phyloP scores from a whole-genome alignment of 2,329 filamentous ascomycete genomes.

The Phialophora chinensis region DNA sequence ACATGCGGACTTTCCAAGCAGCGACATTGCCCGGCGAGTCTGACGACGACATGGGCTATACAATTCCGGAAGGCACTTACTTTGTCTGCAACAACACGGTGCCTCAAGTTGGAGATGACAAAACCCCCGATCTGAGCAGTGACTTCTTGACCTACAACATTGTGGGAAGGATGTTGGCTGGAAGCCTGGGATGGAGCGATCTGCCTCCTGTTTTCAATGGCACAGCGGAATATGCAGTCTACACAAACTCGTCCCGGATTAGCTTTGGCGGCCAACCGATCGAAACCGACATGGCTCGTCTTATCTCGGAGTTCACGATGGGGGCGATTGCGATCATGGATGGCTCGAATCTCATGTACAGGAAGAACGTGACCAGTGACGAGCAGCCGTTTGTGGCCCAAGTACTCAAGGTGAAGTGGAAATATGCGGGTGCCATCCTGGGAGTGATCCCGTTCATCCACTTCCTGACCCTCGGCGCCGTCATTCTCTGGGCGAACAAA shows the following conservation, averaged over 20 bases:
- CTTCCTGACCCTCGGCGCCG: slow-evolving; percentile 31
- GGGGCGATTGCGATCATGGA: slow-evolving; percentile 32
- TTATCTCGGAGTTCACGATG: slow-evolving; percentile 33
- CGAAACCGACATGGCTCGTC: slow-evolving; percentile 24
- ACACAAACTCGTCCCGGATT: slow-evolving; percentile 29
- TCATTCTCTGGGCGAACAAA: slow-evolving; percentile 38
- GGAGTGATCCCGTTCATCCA: slow-evolving; percentile 35
- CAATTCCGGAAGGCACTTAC: slow-evolving; percentile 22
- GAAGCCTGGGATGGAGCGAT: slow-evolving; percentile 34
- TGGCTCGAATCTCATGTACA: slow-evolving; percentile 14
- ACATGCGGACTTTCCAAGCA: slow-evolving; percentile 33
- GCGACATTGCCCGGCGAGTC: slow-evolving; percentile 10
- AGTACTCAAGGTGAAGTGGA: slow-evolving; percentile 80
- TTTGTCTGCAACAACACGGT: slow-evolving; percentile 38
- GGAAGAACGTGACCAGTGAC: slow-evolving; percentile 74
- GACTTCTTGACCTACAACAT: slow-evolving; percentile 26
- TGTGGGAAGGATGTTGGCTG: slow-evolving; percentile 34
- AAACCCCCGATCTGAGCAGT: slow-evolving; percentile 2
- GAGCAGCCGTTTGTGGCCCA: slow-evolving; percentile 82
- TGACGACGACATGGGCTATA: slow-evolving; percentile 13
- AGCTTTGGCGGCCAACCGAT: slow-evolving; percentile 18
- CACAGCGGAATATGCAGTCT: slow-evolving; percentile 23
- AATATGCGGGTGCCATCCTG: slow-evolving; percentile 32
- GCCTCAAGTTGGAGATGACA: slow-evolving; percentile 21
- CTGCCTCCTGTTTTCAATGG: slow-evolving; percentile 19